Percentiles rank a stretch among this genome's conserved stretches.
phyloP scores from a whole-genome alignment of 805 yeast genomes.

The Lachancea kluyveri region DNA sequence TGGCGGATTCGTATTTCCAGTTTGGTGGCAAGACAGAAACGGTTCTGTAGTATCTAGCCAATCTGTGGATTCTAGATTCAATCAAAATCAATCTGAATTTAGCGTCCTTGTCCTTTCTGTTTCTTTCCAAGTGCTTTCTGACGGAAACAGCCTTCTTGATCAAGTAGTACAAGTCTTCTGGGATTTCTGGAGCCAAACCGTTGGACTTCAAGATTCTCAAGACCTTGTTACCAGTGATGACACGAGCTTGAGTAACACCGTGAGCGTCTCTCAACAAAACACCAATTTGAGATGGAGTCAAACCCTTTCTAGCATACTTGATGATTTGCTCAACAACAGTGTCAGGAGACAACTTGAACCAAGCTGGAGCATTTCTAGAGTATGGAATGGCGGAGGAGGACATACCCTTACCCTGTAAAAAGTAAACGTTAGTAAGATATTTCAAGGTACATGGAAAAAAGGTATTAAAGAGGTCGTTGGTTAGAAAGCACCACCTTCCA shows the following conservation, averaged over 20 bases:
- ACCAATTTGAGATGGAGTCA: conserved; percentile 99
- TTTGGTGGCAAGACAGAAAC: conserved; percentile 98
- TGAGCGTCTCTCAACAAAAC: conserved; percentile 99
- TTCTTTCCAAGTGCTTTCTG: conserved; percentile 99
- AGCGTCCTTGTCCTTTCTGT: conserved; percentile 99
- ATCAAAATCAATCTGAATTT: conserved; percentile 99
- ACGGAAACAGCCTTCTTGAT: conserved; percentile 99
- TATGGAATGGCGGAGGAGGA: conserved; percentile 98
- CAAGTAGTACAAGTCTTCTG: conserved; percentile 98
- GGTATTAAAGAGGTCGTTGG: too few species aligned
- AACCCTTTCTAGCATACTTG: conserved; percentile 99
- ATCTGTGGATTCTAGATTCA: conserved; percentile 99
- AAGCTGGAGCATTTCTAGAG: conserved; percentile 97
- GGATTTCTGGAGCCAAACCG: conserved; percentile 99
- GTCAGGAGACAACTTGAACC: conserved; percentile 97
- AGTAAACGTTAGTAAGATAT: conserved; percentile 16
- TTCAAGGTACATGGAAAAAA: too few species aligned
- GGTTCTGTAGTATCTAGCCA: conserved; percentile 99
- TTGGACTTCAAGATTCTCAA: conserved; percentile 98
- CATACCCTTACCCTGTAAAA: conserved; percentile 92
- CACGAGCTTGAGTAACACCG: conserved; percentile 97
- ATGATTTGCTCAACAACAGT: conserved; percentile 95
- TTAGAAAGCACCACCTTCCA: too few species aligned
- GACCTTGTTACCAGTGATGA: conserved; percentile 98
- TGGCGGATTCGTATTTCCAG: conserved; percentile 99